Evolutionary conservation across 306 rosid species (phyloP), one percentile per base, ranked within the genome.

Genomic region (Hippophae rhamnoides): DNA sequence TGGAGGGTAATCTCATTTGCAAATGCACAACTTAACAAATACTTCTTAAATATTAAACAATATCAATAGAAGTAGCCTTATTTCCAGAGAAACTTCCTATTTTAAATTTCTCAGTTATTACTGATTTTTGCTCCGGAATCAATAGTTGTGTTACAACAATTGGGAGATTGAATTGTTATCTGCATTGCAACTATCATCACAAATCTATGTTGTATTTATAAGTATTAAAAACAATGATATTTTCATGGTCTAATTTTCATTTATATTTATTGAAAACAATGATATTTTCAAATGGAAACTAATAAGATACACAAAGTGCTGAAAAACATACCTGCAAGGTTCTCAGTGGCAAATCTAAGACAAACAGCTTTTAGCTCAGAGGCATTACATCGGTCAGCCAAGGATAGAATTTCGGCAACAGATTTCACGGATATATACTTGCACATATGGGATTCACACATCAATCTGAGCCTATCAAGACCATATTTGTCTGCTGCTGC

Each of bases 361-460:
- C 99, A 92, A 60, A 82, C 72, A 42, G 95, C 76, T 79, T 92
- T 92, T 49, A 92, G 79, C 40, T 92, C 95, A 8, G 87, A 50
- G 7, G 96, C 95, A 56, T 76, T 81, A 76, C 84, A 72, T 42
- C 80, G 85, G 63, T 88, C 99, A 27, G 96, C 96, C 71, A 92
- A 83, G 69, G 95, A 89, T 61, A 85, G 80, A 18, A 88, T 83
- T 73, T 82, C 75, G 67, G 95, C 89, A 63, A 92, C 99, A 45
- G 99, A 87, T 52, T 76, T 83, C 31, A 86, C 84, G 49, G 93
- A 83, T 68, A 92, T 84, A 63, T 83, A 93, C 77, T 84, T 84
- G 84, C 99, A 92, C 61, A 92, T 81, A 71, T 81, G 88, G 52
- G 99, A 88, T 71, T 92, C 99, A 27, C 99, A 92, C 95, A 86